Percentiles rank a stretch among this genome's conserved stretches.
Evolutionary conservation across 2,329 filamentous ascomycete species (phyloP).

Genomic region (Escovopsis weberi): DNA sequence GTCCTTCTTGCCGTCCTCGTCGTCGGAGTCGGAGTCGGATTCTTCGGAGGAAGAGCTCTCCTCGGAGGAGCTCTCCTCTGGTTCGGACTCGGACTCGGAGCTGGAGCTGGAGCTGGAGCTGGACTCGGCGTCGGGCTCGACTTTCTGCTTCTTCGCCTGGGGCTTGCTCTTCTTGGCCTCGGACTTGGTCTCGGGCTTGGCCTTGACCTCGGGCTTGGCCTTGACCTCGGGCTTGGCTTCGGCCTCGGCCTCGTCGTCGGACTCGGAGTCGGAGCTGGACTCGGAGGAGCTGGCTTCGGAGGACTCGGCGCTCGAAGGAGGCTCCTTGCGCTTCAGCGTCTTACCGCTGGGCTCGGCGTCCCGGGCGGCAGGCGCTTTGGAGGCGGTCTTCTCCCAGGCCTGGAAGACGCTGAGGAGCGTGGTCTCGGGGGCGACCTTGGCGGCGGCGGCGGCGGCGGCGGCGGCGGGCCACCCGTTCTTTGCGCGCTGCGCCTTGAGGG

Average conservation of each 20-base stretch:
- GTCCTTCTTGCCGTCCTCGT: conserved; percentile 19
- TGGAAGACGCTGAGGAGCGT: conserved; percentile 36
- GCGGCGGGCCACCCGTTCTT: conserved; percentile 33
- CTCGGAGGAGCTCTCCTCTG: conserved; percentile 3
- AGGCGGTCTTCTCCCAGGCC: conserved; percentile 26
- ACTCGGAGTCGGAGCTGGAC: conserved; percentile 26
- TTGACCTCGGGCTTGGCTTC: too few relatives aligned
- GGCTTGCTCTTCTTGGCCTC: conserved; percentile 19
- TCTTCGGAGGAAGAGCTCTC: conserved; percentile 13
- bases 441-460: conserved; percentile 16
- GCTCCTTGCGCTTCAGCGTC: conserved; percentile 27
- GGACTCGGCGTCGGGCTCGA: conserved; percentile 12
- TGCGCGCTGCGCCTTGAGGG: conserved; percentile 48
- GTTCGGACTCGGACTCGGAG: conserved; percentile 15
- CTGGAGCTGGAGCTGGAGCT: conserved; percentile 6
- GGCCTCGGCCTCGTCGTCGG: not conserved
- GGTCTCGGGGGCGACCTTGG: conserved; percentile 9
- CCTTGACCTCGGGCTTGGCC: not conserved
- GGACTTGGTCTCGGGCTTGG: not conserved
- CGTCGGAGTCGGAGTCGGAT: conserved; percentile 25
- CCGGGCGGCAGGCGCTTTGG: conserved; percentile 8
- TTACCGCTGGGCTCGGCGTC: conserved; percentile 11
- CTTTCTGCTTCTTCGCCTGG: conserved; percentile 39
- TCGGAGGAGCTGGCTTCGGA: conserved; percentile 19
- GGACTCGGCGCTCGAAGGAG: conserved; percentile 15